Conservation (phyloP, 108 stramenopile species). For the Fragilariopsis cylindrus region DNA sequence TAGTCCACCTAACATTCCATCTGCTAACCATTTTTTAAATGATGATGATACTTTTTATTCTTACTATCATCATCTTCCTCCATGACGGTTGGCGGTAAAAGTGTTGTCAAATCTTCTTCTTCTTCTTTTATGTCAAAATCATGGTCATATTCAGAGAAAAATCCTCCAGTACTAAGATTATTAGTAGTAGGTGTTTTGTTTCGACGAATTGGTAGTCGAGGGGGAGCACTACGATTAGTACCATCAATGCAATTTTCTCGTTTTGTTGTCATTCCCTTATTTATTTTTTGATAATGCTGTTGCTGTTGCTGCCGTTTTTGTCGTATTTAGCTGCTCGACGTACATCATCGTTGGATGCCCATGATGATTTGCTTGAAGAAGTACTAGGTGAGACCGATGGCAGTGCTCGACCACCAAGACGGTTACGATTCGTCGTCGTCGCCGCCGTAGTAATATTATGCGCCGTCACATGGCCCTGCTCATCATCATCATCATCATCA, state of each 20-base stretch:
- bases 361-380: neutral
- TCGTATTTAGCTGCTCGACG: neutral
- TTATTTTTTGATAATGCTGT: neutral
- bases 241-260: neutral
- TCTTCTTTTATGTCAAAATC: neutral
- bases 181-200: neutral
- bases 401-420: too few relatives aligned
- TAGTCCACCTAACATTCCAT: slow-evolving; percentile 38
- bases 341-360: slow-evolving; percentile 3
- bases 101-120: slow-evolving; percentile 1
- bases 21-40: slow-evolving; percentile 32
- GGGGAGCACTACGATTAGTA: neutral
- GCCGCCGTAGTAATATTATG: neutral
- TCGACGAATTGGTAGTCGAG: neutral
- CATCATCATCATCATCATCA: slow-evolving; percentile 3
- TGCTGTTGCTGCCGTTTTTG: neutral
- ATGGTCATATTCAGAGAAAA: slow-evolving; percentile 2
- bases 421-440: neutral
- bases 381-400: neutral
- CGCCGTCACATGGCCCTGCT: neutral
- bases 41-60: neutral
- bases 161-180: slow-evolving; percentile 4
- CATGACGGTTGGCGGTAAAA: neutral
- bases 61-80: neutral
- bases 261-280: neutral